Conservation (phyloP, 2,329 filamentous ascomycete genomes). For the Colletotrichum gloeosporioides region DNA sequence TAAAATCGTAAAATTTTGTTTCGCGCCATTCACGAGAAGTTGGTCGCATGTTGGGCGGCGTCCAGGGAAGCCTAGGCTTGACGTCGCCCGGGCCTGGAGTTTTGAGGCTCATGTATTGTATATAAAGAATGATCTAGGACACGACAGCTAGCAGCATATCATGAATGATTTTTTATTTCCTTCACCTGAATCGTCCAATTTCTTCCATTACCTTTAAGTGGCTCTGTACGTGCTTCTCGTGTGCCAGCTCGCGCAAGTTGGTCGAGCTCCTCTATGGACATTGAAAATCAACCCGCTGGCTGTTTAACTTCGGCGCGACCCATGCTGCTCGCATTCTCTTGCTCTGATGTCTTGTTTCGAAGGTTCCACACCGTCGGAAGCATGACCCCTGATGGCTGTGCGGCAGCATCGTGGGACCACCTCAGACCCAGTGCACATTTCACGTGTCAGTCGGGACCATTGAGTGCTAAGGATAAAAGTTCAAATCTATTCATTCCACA, state of each 20-base stretch:
- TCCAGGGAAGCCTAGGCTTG: neutral
- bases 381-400: neutral
- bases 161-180: neutral
- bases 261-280: neutral
- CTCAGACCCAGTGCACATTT: neutral
- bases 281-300: neutral
- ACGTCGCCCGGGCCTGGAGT: conserved; percentile 3
- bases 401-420: neutral
- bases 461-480: neutral
- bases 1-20: conserved; percentile 44
- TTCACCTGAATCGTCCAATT: neutral
- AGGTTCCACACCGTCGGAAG: neutral
- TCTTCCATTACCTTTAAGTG: neutral
- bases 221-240: neutral
- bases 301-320: neutral
- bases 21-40: conserved; percentile 17
- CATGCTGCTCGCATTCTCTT: neutral
- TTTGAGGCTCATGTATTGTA: conserved; percentile 16
- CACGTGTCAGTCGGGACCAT: neutral
- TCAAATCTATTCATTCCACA: conserved; percentile 18
- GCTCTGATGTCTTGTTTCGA: neutral
- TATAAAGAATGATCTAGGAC: conserved; percentile 3
- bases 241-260: neutral
- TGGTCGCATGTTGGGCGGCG: neutral
- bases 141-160: conserved; percentile 13